Evolutionary conservation across 306 rosid species (phyloP).

Genomic region (Delonix regia): DNA sequence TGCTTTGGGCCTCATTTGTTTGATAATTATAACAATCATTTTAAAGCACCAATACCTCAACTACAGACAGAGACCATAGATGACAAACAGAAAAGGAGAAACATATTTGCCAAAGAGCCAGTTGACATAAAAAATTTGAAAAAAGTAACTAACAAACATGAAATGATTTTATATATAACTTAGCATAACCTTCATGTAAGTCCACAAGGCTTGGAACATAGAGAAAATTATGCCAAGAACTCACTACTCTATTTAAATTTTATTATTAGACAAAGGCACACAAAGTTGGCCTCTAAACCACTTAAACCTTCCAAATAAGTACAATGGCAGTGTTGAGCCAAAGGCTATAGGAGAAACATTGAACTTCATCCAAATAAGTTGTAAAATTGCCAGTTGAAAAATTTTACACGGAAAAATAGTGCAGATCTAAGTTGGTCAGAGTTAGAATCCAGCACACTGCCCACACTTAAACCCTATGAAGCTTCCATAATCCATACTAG

Average conservation of each 20-base stretch:
- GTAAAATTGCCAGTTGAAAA: background rate
- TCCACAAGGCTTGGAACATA: background rate
- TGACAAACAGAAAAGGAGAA: background rate
- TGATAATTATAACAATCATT: background rate
- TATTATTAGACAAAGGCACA: background rate
- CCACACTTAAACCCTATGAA: background rate
- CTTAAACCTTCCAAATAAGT: background rate
- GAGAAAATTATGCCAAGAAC: background rate
- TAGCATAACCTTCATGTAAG: background rate
- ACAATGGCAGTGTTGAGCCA: background rate
- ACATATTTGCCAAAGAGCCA: background rate
- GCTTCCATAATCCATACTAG: background rate
- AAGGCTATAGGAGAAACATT: background rate
- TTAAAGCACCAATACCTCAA: background rate
- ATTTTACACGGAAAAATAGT: background rate
- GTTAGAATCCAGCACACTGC: background rate
- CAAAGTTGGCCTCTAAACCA: background rate
- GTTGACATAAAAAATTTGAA: background rate
- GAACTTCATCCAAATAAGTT: background rate
- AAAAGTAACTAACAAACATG: background rate
- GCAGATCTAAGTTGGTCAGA: background rate
- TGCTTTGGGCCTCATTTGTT: background rate
- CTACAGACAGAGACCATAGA: background rate
- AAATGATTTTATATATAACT: background rate
- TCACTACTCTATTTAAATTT: background rate